Conservation (phyloP, 352 stramenopile genomes). For the Phytophthora vignae region DNA sequence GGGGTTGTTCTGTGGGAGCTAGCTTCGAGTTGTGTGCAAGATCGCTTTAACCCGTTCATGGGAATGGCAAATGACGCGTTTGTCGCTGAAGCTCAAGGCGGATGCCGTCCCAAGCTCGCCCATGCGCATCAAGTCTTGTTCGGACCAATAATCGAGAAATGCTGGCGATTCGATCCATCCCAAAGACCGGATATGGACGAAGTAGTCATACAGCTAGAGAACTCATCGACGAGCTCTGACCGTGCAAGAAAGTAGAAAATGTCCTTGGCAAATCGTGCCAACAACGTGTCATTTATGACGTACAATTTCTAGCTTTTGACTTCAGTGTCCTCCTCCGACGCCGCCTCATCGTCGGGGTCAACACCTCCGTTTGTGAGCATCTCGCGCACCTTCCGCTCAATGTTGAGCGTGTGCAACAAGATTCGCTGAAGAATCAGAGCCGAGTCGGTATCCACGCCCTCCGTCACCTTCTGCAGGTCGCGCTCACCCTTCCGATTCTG, state of each 20-base stretch:
- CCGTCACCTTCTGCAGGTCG: conserved; percentile 55
- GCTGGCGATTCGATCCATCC: conserved; percentile 40
- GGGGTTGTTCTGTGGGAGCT: conserved; percentile 58
- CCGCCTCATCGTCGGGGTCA: conserved; percentile 24
- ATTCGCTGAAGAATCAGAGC: conserved; percentile 79
- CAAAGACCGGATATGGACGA: conserved; percentile 35
- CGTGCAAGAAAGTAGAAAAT: too few species aligned
- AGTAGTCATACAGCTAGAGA: conserved; percentile 26
- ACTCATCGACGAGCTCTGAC: conserved; percentile 8
- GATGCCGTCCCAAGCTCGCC: conserved; percentile 25
- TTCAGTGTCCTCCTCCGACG: conserved; percentile 9
- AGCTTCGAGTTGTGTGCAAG: conserved; percentile 4
- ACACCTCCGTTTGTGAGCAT: conserved; percentile 39
- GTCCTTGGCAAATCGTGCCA: too few species aligned
- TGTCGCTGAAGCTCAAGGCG: conserved; percentile 31
- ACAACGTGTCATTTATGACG: conserved; percentile 4
- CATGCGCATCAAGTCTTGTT: conserved; percentile 19
- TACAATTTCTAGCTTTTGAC: conserved; percentile 17
- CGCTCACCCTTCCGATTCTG: conserved; percentile 73
- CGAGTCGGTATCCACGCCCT: conserved; percentile 64
- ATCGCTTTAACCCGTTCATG: conserved; percentile 39
- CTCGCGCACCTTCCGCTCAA: conserved; percentile 69
- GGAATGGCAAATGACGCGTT: conserved; percentile 41
- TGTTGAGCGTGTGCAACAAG: conserved; percentile 71
- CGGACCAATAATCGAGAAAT: conserved; percentile 32